phyloP scores from a whole-genome alignment of 768 basidiomycete species.

The Asterophora lycoperdoides region DNA sequence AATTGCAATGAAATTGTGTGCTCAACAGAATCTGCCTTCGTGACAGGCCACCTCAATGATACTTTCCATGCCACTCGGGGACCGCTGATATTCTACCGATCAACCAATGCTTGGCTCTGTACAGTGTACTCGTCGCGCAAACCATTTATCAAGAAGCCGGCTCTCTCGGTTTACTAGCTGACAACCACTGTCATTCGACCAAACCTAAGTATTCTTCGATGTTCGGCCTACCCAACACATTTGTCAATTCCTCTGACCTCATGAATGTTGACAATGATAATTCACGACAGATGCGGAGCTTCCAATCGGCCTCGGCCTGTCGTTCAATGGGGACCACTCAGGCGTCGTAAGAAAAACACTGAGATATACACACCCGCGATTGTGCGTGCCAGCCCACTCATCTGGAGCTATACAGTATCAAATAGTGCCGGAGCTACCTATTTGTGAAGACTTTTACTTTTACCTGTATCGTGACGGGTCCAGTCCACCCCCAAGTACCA shows the following conservation, averaged over 20 bases:
- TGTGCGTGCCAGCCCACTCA: not conserved
- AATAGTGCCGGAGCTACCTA: not conserved
- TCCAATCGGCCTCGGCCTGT: conserved; percentile 13
- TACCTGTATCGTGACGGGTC: not conserved
- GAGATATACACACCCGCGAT: not conserved
- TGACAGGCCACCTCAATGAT: not conserved
- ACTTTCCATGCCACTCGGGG: not conserved
- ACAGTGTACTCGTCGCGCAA: not conserved
- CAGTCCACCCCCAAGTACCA: not conserved
- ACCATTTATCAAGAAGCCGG: conserved; percentile 2
- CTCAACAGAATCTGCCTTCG: not conserved
- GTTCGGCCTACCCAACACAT: not conserved
- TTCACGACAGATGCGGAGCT: conserved; percentile 3
- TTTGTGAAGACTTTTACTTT: not conserved
- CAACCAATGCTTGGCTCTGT: not conserved
- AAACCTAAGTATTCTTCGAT: conserved; percentile 9
- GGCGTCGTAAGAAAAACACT: not conserved
- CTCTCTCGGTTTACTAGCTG: not conserved
- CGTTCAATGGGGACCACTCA: conserved; percentile 1
- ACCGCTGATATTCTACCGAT: not conserved
- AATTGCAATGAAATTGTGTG: too few species aligned
- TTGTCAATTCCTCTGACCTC: conserved; percentile 1
- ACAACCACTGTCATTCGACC: conserved; percentile 3
- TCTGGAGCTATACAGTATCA: not conserved
- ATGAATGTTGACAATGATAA: not conserved